These are phyloP conservation scores for Tuber brumale DNA, from an alignment of 495 filamentous ascomycete species.

Conservation along the genomic window DNA sequence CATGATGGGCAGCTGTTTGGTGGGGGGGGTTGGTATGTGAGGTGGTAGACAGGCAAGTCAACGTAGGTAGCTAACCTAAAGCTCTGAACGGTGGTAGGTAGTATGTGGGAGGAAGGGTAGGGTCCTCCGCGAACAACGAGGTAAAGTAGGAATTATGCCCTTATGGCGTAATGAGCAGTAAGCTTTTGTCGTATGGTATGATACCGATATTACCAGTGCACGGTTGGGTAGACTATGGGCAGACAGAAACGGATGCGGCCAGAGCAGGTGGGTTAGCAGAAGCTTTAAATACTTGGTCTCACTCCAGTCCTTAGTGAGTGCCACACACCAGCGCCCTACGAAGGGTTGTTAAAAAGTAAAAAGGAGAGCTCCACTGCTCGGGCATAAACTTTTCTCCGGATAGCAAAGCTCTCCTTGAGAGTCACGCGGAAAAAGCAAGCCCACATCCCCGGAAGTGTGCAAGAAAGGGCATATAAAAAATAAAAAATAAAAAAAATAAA, in stretches of 20 bases:
- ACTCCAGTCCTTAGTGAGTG: slow-evolving; percentile 8
- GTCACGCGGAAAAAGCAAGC: slow-evolving; percentile 38
- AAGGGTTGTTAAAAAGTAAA: background rate
- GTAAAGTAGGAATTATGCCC: background rate
- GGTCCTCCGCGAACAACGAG: background rate
- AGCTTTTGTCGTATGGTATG: background rate
- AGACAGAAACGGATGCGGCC: background rate
- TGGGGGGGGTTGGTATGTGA: slow-evolving; percentile 12
- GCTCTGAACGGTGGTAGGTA: background rate
- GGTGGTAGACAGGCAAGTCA: background rate
- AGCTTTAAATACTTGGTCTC: slow-evolving; percentile 36
- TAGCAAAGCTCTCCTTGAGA: slow-evolving; percentile 14
- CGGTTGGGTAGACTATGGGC: background rate
- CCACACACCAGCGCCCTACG: background rate
- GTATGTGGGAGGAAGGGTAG: background rate
- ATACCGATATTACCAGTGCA: background rate
- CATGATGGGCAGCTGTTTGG: slow-evolving; percentile 19
- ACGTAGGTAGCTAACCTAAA: background rate
- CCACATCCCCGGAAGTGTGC: slow-evolving; percentile 9
- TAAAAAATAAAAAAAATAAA: slow-evolving; percentile 2
- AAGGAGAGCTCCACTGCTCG: background rate
- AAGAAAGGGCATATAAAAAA: background rate
- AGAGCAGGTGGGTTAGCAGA: slow-evolving; percentile 29
- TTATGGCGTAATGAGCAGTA: background rate
- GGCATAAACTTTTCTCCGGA: slow-evolving; percentile 1